These are phyloP conservation scores for Cymbidium sinense DNA, from an alignment of 106 monocot species.

Conservation along the genomic window DNA sequence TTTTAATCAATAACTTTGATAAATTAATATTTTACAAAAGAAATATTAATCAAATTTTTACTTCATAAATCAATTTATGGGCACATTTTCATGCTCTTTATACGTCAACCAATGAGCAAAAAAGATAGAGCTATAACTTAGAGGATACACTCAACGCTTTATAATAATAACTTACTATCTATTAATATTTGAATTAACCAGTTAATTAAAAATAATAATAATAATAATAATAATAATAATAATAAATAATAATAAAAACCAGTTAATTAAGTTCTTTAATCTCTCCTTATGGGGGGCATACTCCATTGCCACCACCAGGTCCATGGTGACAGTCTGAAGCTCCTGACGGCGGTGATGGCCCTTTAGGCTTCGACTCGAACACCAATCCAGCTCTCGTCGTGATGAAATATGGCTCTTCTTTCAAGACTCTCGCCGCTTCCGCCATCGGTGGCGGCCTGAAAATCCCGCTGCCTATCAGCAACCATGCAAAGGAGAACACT, in stretches of 20 bases:
- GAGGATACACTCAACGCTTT: background rate
- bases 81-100: background rate
- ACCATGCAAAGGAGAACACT: background rate
- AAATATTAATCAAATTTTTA: background rate
- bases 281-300: no score
- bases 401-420: background rate
- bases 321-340: background rate
- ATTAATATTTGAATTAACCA: background rate
- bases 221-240: no score
- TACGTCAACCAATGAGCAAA: background rate
- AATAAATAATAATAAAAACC: no score
- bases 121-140: background rate
- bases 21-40: background rate
- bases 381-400: background rate
- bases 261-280: background rate
- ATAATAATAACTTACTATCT: background rate
- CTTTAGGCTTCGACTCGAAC: background rate
- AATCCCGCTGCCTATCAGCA: background rate
- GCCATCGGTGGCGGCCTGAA: background rate
- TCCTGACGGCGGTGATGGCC: background rate
- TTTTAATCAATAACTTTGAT: background rate
- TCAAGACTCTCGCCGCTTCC: background rate
- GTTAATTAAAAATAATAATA: no score
- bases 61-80: background rate
- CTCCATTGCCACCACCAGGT: background rate